Base-by-base conservation (phyloP, 805 yeast species). In the Candida methanosorbosa region DNA sequence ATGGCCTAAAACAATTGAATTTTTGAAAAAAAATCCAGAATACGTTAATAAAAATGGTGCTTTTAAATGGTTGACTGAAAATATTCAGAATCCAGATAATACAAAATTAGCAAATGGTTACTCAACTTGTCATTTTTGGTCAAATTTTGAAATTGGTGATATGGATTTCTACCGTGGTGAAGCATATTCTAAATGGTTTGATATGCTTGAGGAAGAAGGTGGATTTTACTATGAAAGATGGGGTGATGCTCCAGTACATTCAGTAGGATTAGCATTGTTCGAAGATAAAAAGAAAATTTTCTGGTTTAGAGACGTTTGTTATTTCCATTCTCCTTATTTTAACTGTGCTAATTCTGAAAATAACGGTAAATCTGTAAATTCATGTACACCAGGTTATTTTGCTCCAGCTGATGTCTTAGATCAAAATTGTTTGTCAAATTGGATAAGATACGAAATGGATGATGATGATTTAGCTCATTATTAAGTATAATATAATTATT, bases 121-220 rank as follows among this genome's bases (percentile, higher is more conserved):
- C 61, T 86, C 87, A 53, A 70, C 78, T 38, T 86, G 96, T 55
- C 95, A 86, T 57, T 82, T 83, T 68, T 83, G 94, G 88, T 73
- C 88, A 29, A 80, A 78, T 61, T 83, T 87, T 52, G 95, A 86
- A 57, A 72, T 86, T 43, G 95, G 80, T 11, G 69, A 70, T 38
- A 67, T 87, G 59, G 70, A 75, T 35, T 75, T 86, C 50, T 86
- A 84, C 76, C 64, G 88, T 49, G 62, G 76, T 18, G 73, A 78
- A 34, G 80, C 79, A 13, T 86, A 86, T 57, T 56, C 64, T 22
- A 71, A 68, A 31, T 83, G 76, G 56, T 81, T 84, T 43, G 76
- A 78, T 20, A 63, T 70, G 48, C 66, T 84, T 41, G 92, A 85
- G 52, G 57, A 62, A 29, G 63, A 78, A 1, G 88, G 94, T 39